phyloP scores from a whole-genome alignment of 768 basidiomycete species.

The Suillus fuscotomentosus region DNA sequence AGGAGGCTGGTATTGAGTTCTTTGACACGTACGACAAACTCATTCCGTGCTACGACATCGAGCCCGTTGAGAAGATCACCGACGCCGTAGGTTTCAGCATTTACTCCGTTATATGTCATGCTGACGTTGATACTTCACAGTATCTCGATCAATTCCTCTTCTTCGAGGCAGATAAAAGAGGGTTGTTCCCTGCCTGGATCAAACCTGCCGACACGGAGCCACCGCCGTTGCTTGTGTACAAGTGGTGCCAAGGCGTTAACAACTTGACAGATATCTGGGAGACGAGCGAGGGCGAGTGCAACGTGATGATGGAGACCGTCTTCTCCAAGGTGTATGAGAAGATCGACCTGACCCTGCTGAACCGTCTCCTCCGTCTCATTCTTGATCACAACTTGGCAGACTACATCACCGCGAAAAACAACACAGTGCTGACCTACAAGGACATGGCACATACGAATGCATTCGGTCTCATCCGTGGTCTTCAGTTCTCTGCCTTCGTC shows the following conservation, averaged over 20 bases:
- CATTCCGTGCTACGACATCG: conserved; percentile 98
- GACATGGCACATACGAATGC: conserved; percentile 99
- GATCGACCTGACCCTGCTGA: conserved; percentile 94
- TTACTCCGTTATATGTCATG: conserved; percentile 7
- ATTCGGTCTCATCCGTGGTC: conserved; percentile 93
- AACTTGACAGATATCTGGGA: conserved; percentile 99
- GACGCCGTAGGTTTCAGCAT: conserved; percentile 67
- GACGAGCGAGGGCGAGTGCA: conserved; percentile 95
- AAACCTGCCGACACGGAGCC: conserved; percentile 98
- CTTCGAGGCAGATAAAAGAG: conserved; percentile 98
- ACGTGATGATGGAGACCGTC: conserved; percentile 98
- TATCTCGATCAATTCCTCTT: conserved; percentile 98
- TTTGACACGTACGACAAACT: conserved; percentile 98
- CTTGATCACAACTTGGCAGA: conserved; percentile 98
- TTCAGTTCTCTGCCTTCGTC: conserved; percentile 98
- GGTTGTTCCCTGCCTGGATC: conserved; percentile 98
- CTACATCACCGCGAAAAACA: conserved; percentile 99
- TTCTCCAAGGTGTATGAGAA: conserved; percentile 98
- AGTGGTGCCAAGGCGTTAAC: conserved; percentile 99
- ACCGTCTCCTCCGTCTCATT: conserved; percentile 92
- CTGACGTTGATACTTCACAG: conserved; percentile 37
- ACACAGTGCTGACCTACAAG: conserved; percentile 92
- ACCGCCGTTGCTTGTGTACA: conserved; percentile 94
- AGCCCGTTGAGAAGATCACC: conserved; percentile 99
- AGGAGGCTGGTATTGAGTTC: conserved; percentile 96